A percentile compares a stretch with the other conserved stretches of the same genome.
Evolutionary conservation across 495 filamentous ascomycete genomes (phyloP).

Genomic region (Podospora appendiculata): DNA sequence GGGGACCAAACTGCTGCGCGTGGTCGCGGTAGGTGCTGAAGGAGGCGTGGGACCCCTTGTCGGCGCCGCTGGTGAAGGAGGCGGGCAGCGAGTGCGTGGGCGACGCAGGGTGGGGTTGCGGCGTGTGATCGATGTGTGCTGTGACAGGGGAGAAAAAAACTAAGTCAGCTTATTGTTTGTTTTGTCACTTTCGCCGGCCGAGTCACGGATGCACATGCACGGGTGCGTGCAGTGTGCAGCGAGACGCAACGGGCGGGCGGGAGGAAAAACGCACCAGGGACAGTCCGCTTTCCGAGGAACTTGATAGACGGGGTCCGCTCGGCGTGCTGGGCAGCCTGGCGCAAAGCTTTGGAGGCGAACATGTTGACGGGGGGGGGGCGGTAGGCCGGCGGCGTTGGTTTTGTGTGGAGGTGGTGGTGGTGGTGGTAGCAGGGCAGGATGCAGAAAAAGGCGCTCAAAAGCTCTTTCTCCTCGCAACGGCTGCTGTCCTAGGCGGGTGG

Average conservation of each 20-base stretch:
- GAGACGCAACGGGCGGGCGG: too few species aligned
- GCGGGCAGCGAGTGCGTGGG: constrained; percentile 44
- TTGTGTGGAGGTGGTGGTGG: neutral
- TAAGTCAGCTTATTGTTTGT: neutral
- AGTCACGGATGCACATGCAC: too few species aligned
- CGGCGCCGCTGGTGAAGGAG: constrained; percentile 50
- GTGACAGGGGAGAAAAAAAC: neutral
- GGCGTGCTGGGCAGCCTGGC: constrained; percentile 52
- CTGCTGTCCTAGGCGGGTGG: constrained; percentile 12
- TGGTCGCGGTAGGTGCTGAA: constrained; percentile 89
- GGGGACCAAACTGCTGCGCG: constrained; percentile 89
- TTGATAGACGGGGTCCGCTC: constrained; percentile 77
- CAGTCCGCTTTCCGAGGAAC: constrained; percentile 81
- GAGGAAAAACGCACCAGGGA: constrained; percentile 56
- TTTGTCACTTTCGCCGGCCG: too few species aligned
- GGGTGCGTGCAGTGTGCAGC: too few species aligned
- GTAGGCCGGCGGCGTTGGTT: neutral
- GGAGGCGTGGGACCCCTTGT: constrained; percentile 49
- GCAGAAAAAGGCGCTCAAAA: neutral
- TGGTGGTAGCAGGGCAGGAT: neutral
- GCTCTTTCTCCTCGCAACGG: constrained; percentile 22
- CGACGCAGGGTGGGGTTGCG: constrained; percentile 55
- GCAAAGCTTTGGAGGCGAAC: constrained; percentile 59
- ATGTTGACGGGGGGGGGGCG: constrained; percentile 28
- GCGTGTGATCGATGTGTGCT: constrained; percentile 78